A percentile compares a stretch with the other conserved stretches of the same genome.
phyloP scores from a whole-genome alignment of 805 yeast species.

The Teunomyces funiuensis region DNA sequence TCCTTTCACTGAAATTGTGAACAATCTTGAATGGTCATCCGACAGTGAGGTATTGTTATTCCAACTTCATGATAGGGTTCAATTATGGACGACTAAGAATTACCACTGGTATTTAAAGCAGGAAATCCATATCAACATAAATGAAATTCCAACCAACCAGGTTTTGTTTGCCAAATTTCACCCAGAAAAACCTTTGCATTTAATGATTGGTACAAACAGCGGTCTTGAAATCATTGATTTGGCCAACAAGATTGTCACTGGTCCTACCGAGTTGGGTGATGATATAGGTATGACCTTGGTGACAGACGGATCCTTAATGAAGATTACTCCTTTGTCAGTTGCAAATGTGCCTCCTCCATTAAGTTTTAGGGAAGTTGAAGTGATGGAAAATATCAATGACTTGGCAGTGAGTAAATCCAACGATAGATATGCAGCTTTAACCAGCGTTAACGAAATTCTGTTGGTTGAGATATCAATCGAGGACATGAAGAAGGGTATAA shows the following conservation, averaged over 20 bases:
- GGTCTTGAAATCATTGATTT: slow-evolving; percentile 66
- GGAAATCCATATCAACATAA: slow-evolving; percentile 46
- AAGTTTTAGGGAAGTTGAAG: slow-evolving; percentile 63
- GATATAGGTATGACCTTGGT: slow-evolving; percentile 82
- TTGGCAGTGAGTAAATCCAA: slow-evolving; percentile 64
- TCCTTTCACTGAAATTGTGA: slow-evolving; percentile 44
- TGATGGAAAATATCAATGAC: slow-evolving; percentile 54
- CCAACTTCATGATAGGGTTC: slow-evolving; percentile 60
- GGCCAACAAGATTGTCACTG: slow-evolving; percentile 59
- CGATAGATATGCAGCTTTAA: slow-evolving; percentile 55
- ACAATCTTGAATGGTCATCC: slow-evolving; percentile 71
- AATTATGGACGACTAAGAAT: slow-evolving; percentile 87
- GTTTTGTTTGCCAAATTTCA: slow-evolving; percentile 68
- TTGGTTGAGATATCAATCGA: slow-evolving; percentile 48
- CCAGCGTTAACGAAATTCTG: slow-evolving; percentile 37
- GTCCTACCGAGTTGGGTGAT: slow-evolving; percentile 64
- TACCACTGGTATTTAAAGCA: slow-evolving; percentile 96
- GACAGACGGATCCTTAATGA: slow-evolving; percentile 69
- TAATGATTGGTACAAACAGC: slow-evolving; percentile 59
- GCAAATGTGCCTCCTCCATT: slow-evolving; percentile 97
- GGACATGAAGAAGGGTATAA: slow-evolving; percentile 46
- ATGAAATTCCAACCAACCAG: slow-evolving; percentile 19
- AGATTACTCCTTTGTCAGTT: slow-evolving; percentile 75
- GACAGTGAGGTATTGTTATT: slow-evolving; percentile 78
- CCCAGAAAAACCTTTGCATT: slow-evolving; percentile 79